Conservation (phyloP, 768 basidiomycete genomes). For the Leccinum olivaceopallidum region DNA sequence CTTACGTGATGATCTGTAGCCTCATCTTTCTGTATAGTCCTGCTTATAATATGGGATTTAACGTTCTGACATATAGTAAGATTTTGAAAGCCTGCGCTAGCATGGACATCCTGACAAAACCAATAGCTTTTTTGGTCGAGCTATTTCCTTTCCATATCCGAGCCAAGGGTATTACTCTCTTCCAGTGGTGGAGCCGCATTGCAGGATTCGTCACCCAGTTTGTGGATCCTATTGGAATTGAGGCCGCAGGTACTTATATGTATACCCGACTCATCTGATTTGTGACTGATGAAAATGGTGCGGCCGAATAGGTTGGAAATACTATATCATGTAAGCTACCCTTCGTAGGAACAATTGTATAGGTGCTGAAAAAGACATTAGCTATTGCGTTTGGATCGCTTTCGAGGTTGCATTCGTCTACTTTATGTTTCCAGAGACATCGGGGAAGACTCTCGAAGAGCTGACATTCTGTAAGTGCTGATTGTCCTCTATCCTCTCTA, state of each 20-base stretch:
- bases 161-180: constrained; percentile 59
- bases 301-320: constrained; percentile 14
- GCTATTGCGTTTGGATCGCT: constrained; percentile 17
- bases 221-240: constrained; percentile 20
- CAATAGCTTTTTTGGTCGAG: constrained; percentile 61
- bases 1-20: not conserved
- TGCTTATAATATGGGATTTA: constrained; percentile 17
- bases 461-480: constrained; percentile 17
- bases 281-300: not conserved
- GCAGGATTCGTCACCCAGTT: constrained; percentile 15
- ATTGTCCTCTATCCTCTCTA: not conserved
- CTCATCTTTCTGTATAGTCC: constrained; percentile 22
- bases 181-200: constrained; percentile 56
- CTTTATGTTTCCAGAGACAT: constrained; percentile 22
- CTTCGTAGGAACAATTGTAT: rapidly evolving
- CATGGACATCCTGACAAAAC: not conserved
- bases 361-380: not conserved
- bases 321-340: constrained; percentile 13
- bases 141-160: constrained; percentile 66
- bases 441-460: constrained; percentile 21
- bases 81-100: not conserved
- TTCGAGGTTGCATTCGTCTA: constrained; percentile 20
- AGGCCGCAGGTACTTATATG: constrained; percentile 4
- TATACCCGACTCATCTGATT: not conserved
- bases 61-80: constrained; percentile 13